Evolutionary conservation across 2,329 filamentous ascomycete species (phyloP).

Genomic region (Parastagonospora nodorum): DNA sequence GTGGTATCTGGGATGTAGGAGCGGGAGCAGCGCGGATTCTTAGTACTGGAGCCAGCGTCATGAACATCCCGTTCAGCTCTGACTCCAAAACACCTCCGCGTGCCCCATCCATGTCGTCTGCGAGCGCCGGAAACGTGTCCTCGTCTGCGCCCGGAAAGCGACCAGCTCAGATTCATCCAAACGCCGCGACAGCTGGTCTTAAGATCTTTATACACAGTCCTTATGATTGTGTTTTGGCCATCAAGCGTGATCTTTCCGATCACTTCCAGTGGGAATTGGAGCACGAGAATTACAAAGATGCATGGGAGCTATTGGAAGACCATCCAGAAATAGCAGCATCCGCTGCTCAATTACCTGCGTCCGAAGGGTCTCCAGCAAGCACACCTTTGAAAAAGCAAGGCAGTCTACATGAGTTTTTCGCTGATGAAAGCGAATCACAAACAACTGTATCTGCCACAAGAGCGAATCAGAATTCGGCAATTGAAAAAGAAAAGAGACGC

Average conservation of each 20-base stretch:
- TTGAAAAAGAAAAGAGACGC: conserved; percentile 84
- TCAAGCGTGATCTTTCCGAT: conserved; percentile 83
- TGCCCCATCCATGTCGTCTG: conserved; percentile 39
- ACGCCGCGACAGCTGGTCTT: conserved; percentile 61
- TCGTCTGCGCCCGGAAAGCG: conserved; percentile 26
- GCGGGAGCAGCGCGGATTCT: conserved; percentile 87
- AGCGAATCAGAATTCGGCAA: conserved; percentile 63
- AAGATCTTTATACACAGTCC: conserved; percentile 96
- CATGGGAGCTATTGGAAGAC: conserved; percentile 87
- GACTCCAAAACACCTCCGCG: conserved; percentile 38
- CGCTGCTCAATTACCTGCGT: conserved; percentile 42
- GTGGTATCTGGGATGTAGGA: conserved; percentile 87
- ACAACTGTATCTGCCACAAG: conserved; percentile 65
- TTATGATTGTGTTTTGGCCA: conserved; percentile 92
- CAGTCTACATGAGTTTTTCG: conserved; percentile 69
- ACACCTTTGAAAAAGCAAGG: conserved; percentile 51
- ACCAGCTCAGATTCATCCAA: conserved; percentile 49
- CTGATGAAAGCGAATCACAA: conserved; percentile 68
- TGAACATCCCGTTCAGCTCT: conserved; percentile 50
- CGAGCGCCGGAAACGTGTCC: conserved; percentile 38
- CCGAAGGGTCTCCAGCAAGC: conserved; percentile 46
- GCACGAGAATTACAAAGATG: conserved; percentile 78
- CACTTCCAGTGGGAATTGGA: conserved; percentile 86
- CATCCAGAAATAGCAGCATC: conserved; percentile 72
- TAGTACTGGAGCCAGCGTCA: conserved; percentile 80